These are phyloP conservation scores for Penicillium pulvis DNA, from an alignment of 495 filamentous ascomycete species.

Conservation along the genomic window DNA sequence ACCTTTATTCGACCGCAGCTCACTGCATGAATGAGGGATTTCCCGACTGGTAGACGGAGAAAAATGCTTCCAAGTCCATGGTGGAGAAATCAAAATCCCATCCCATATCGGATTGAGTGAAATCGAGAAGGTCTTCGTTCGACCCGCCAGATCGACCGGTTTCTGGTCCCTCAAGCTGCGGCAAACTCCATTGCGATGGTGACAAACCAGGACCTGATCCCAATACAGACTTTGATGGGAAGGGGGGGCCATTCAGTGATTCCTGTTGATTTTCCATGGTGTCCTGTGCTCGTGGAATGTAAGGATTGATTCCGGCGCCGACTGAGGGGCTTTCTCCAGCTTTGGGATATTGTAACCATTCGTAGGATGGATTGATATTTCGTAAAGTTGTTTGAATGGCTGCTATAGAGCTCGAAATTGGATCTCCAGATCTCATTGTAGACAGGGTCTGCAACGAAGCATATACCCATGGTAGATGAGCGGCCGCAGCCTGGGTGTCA, in stretches of 20 bases:
- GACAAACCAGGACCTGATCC: conserved; percentile 17
- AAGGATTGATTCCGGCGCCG: not conserved
- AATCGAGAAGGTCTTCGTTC: conserved; percentile 41
- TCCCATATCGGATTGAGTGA: conserved; percentile 47
- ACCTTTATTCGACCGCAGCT: not conserved
- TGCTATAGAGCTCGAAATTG: conserved; percentile 32
- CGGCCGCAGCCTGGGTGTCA: conserved; percentile 30
- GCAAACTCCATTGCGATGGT: conserved; percentile 26
- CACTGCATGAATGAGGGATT: conserved; percentile 9
- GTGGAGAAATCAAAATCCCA: conserved; percentile 52
- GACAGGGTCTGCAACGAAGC: conserved; percentile 35
- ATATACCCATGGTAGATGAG: conserved; percentile 46
- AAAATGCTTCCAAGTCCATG: conserved; percentile 48
- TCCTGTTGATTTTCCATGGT: not conserved
- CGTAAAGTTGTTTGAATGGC: conserved; percentile 38
- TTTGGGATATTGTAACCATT: conserved; percentile 24
- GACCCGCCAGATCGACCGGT: conserved; percentile 31
- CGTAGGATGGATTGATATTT: conserved; percentile 39
- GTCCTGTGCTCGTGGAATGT: not conserved
- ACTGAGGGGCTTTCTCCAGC: not conserved
- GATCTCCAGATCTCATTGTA: conserved; percentile 34
- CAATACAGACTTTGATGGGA: conserved; percentile 1
- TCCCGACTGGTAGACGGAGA: conserved; percentile 36
- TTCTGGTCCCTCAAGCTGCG: conserved; percentile 26
- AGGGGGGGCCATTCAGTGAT: not conserved